Evolutionary conservation across 495 filamentous ascomycete species (phyloP).

Genomic region (Daldinia vernicosa): DNA sequence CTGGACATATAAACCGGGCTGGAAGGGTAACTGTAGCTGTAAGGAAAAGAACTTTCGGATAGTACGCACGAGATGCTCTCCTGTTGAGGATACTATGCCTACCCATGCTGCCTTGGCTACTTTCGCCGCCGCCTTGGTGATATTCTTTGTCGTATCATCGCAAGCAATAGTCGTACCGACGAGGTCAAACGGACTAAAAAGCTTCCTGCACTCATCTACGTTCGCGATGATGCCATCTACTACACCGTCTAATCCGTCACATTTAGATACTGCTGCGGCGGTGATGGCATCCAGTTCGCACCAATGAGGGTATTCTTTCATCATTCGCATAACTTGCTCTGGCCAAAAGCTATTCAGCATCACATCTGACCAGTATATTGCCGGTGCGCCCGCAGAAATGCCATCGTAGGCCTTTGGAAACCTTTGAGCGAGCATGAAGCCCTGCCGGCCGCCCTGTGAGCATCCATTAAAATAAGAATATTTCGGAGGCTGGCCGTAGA

Average conservation of each 20-base stretch:
- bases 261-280: slow-evolving; percentile 38
- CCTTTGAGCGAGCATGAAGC: slow-evolving; percentile 48
- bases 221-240: slow-evolving; percentile 42
- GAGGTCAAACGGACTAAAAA: slow-evolving; percentile 28
- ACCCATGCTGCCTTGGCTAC: slow-evolving; percentile 44
- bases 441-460: slow-evolving; percentile 51
- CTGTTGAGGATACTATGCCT: slow-evolving; percentile 17
- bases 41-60: neutral
- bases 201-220: slow-evolving; percentile 25
- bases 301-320: slow-evolving; percentile 13
- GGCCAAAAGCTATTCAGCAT: slow-evolving; percentile 28
- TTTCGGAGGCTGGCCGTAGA: slow-evolving; percentile 45
- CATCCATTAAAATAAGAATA: slow-evolving; percentile 53
- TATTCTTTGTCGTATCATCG: neutral
- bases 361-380: slow-evolving; percentile 42
- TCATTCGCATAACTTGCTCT: slow-evolving; percentile 31
- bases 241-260: slow-evolving; percentile 48
- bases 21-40: neutral
- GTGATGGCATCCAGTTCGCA: slow-evolving; percentile 47
- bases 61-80: slow-evolving; percentile 10
- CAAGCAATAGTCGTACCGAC: slow-evolving; percentile 34
- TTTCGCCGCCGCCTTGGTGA: slow-evolving; percentile 33
- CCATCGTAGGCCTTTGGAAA: slow-evolving; percentile 50
- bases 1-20: neutral
- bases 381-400: slow-evolving; percentile 46